Evolutionary conservation across 164 flowering plant species (phyloP), one percentile per base, ranked within the genome.

Genomic region (Annona squamosa): DNA sequence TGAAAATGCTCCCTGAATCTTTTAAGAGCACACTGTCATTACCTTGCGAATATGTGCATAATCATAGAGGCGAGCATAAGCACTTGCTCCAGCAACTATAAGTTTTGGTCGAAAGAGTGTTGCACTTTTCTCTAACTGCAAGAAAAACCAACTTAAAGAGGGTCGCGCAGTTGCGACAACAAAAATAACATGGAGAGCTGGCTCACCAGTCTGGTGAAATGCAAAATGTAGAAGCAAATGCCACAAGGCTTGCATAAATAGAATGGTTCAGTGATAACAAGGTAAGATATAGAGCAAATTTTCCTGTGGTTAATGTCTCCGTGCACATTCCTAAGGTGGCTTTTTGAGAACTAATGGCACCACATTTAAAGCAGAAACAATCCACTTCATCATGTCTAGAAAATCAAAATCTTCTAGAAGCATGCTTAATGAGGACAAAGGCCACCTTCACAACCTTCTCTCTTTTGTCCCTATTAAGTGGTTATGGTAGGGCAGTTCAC

Each of bases 11-110:
- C 4, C 42, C 4, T 37, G 12, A 43, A 66, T 42, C 26, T 26
- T 26, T 63, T 6, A n/a, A 63, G 26, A 3, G 4, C 18, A 63
- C 3, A 13, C 26, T 66, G 48, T 4, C 2, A 66, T 66, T 85
- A 91, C 99, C 97, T 90, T 90, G 74, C 97, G 92, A 71, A 95
- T 91, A 3, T 89, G 90, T 17, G 81, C 97, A 85, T 95, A 95
- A 68, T 95, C 97, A 79, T 93, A 95, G 4, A 90, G 82, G 45
- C 98, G 99, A 67, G 99, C 93, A 86, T 95, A 95, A 71, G 99
- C 99, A 87, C 98, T 95, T 56, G 99, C 99, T 81, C 98, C 98
- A 80, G 99, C 98, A 78, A 93, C 95, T 45, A 96, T 93, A 65
- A 93, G 76, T 73, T 91, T 96, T 71, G 99, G 99, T 75, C 99